Evolutionary conservation across 2,329 filamentous ascomycete genomes (phyloP), one percentile per base, ranked within the genome.

Genomic region (Teratosphaeria nubilosa): DNA sequence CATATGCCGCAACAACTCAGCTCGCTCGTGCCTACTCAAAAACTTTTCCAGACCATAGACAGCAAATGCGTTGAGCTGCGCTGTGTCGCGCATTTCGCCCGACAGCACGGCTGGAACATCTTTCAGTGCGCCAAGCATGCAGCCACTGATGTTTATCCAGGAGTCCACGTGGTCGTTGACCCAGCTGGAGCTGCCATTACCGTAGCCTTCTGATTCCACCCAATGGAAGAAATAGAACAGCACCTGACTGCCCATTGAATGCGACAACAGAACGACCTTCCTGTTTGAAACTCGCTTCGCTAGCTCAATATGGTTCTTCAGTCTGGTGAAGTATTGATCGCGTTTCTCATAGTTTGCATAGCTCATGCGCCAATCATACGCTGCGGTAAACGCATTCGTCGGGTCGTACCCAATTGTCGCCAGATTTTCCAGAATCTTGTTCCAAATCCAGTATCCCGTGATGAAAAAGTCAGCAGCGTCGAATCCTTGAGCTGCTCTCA

Each of bases 71-170:
- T 97, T 97, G 24, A 99, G 82, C 73, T 97, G 94, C 0, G 92
- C 94, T 0, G 94, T 99, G 69, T 99, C 94, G 64, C 92, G 90
- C 94, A 99, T 99, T 74, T 99, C 94, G 31, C 94, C 94, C 0
- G 91, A 96, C 1, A 99, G 78, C 0, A 97, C 83, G 0, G 94
- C 92, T 0, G 94, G 89, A 37, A 97, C 76, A 59, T 88, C 92
- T 75, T 99, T 99, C 59, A 91, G 80, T 1, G 94, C 91, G 14
- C 94, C 94, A 5, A 99, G 85, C 92, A 99, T 96, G 74, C 92
- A 99, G 5, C 94, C 94, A 64, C 88, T 94, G 67, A 99, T 91
- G 72, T 99, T 99, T 77, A 99, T 95, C 91, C 95, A 99, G 2
- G 90, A 88, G 64, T 95, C 94, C 55, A 99, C 80, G 69, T 96